These are phyloP conservation scores for Colletotrichum tropicale DNA, from an alignment of 2,329 filamentous ascomycete species.

Conservation along the genomic window DNA sequence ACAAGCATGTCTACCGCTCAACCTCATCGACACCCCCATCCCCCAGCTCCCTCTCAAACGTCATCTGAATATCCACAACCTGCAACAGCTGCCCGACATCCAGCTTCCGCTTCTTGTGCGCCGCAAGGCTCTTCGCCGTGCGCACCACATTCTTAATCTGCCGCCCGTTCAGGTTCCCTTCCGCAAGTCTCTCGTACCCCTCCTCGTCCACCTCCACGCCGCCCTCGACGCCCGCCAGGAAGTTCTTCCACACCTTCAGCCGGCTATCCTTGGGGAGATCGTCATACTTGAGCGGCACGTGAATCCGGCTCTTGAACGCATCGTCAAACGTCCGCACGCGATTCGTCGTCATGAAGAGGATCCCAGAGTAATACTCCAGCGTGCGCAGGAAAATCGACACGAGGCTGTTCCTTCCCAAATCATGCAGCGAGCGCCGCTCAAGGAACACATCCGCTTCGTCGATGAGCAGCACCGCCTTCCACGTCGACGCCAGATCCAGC, in stretches of 20 bases:
- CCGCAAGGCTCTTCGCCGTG: slow-evolving; percentile 81
- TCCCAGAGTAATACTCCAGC: slow-evolving; percentile 55
- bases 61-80: slow-evolving; percentile 81
- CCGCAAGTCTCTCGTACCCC: slow-evolving; percentile 63
- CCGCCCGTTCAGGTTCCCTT: slow-evolving; percentile 65
- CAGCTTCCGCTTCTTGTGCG: slow-evolving; percentile 60
- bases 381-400: slow-evolving; percentile 69
- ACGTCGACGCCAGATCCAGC: slow-evolving; percentile 80
- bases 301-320: slow-evolving; percentile 87
- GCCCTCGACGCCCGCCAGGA: neutral
- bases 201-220: slow-evolving; percentile 44
- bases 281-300: slow-evolving; percentile 83
- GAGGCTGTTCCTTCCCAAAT: slow-evolving; percentile 83
- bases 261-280: slow-evolving; percentile 75
- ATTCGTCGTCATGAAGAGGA: slow-evolving; percentile 58
- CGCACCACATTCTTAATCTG: slow-evolving; percentile 90
- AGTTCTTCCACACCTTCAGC: slow-evolving; percentile 33
- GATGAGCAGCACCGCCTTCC: slow-evolving; percentile 84
- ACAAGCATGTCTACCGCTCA: neutral
- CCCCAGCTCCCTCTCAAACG: slow-evolving; percentile 77
- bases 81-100: slow-evolving; percentile 71
- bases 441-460: slow-evolving; percentile 89
- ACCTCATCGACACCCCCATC: neutral
- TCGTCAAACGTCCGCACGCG: slow-evolving; percentile 78
- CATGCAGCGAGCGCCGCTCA: slow-evolving; percentile 81